Evolutionary conservation across 345 rosid genomes (phyloP).

Genomic region (Eucalyptus lansdowneana): DNA sequence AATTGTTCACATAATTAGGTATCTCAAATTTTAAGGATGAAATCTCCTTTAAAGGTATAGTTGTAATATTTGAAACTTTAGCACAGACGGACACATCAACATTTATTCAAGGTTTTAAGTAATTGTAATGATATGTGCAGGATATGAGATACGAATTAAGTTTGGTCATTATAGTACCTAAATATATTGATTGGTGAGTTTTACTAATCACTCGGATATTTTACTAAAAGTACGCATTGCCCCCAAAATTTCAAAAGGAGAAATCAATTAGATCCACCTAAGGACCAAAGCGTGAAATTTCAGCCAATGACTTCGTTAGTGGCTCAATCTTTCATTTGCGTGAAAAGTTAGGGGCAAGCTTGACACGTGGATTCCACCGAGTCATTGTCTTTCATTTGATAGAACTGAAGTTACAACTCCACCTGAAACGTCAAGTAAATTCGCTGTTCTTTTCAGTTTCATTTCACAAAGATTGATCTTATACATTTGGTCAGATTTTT

Average conservation of each 20-base stretch:
- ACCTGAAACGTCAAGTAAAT: neutral
- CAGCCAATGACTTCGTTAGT: neutral
- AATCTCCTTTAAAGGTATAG: neutral
- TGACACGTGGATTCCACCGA: neutral
- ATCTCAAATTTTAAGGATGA: neutral
- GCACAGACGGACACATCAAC: neutral
- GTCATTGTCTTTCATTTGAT: neutral
- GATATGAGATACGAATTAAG: neutral
- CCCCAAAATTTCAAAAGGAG: neutral
- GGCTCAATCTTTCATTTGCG: neutral
- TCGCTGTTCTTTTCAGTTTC: neutral
- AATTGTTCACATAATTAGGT: neutral
- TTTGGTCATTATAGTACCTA: neutral
- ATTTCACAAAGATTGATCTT: neutral
- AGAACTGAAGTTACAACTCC: neutral
- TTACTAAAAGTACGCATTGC: neutral
- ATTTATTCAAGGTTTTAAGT: neutral
- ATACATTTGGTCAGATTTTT: neutral
- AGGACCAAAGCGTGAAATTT: neutral
- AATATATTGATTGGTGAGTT: neutral
- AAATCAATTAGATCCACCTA: neutral
- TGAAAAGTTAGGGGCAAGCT: neutral
- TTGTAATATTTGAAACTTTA: neutral
- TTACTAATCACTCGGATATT: neutral
- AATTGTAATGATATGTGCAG: neutral